Evolutionary conservation across 2,329 filamentous ascomycete genomes (phyloP), one percentile per base, ranked within the genome.

Genomic region (Pyrenochaeta sp.): DNA sequence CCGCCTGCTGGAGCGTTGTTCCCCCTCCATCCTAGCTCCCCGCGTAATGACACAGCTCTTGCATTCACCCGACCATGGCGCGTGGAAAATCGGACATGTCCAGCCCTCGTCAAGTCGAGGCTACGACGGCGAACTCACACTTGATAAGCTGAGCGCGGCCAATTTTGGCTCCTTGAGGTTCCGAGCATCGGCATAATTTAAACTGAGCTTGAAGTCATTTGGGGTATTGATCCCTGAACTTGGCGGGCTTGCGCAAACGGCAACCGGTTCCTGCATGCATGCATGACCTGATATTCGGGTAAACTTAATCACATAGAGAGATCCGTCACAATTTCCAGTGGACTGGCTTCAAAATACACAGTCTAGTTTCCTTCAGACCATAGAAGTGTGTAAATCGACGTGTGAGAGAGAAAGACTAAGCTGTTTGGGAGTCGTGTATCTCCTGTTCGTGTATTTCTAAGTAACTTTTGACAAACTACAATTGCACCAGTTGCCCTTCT

Each of bases 21-120:
- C 36, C 42, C 50, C 50, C 43, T 53, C 43, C 44, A 61, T 58
- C 51, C 54, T 61, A 61, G 58, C 58, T 48, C 61, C 63, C 59
- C 60, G 56, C 63, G 46, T 59, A 50, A 63, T 61, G 58, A 58
- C 61, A 64, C 54, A 50, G 62, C 33, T 45, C 27, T 30, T 23
- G 17, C 45, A 41, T 14, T 14, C 39, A 4, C 39, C n/a, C 29
- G 39, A 20, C 7, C 21, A n/a, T 27, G 20, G 39, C 4, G 23
- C 23, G 23, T 27, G 4, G 23, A 27, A 9, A 27, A 27, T 27
- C 23, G 23, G 9, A 27, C 23, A 27, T 27, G 23, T 4, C 23
- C 23, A 27, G 23, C 23, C 23, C 23, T 27, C 23, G 23, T 27
- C 4, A 27, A 27, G 23, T 27, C 4, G 23, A 27, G 23, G 23